phyloP scores from a whole-genome alignment of 495 filamentous ascomycete genomes.

The Aspergillus saccharolyticus region DNA sequence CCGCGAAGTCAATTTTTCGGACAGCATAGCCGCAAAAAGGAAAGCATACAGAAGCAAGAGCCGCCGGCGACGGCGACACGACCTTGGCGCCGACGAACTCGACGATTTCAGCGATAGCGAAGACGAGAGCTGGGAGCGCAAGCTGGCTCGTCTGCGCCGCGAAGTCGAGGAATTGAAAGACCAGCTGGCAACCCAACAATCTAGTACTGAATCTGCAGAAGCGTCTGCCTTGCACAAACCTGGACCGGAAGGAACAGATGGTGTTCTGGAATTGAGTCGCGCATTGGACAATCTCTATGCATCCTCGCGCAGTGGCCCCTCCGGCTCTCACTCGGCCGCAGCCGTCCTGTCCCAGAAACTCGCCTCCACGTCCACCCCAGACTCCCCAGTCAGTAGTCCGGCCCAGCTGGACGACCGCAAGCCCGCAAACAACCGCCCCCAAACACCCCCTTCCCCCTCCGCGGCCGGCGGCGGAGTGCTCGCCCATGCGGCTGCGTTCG shows the following conservation, averaged over 20 bases:
- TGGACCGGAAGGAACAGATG: constrained; percentile 22
- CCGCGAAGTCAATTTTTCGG: constrained; percentile 73
- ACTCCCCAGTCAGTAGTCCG: constrained; percentile 3
- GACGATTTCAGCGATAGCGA: constrained; percentile 66
- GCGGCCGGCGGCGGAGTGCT: constrained; percentile 47
- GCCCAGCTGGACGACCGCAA: constrained; percentile 2
- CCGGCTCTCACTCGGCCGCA: constrained; percentile 32
- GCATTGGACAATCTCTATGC: constrained; percentile 53
- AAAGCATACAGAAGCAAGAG: constrained; percentile 73
- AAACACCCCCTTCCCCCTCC: constrained; percentile 46
- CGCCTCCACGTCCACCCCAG: constrained; percentile 11
- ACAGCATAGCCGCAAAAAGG: constrained; percentile 70
- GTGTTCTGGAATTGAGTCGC: constrained; percentile 57
- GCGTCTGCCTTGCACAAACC: constrained; percentile 10
- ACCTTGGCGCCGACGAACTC: constrained; percentile 50
- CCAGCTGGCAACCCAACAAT: constrained; percentile 43
- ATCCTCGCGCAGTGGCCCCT: constrained; percentile 33
- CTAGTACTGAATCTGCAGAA: constrained; percentile 18
- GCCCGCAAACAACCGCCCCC: constrained; percentile 6
- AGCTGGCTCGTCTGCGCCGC: constrained; percentile 69
- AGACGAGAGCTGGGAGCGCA: constrained; percentile 65
- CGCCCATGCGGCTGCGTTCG: constrained; percentile 81
- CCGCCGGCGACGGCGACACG: constrained; percentile 54
- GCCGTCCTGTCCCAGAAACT: constrained; percentile 33
- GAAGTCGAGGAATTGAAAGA: constrained; percentile 76